phyloP scores from a whole-genome alignment of 1,284 basidiomycete species.

The Pulchroboletus neoregius region DNA sequence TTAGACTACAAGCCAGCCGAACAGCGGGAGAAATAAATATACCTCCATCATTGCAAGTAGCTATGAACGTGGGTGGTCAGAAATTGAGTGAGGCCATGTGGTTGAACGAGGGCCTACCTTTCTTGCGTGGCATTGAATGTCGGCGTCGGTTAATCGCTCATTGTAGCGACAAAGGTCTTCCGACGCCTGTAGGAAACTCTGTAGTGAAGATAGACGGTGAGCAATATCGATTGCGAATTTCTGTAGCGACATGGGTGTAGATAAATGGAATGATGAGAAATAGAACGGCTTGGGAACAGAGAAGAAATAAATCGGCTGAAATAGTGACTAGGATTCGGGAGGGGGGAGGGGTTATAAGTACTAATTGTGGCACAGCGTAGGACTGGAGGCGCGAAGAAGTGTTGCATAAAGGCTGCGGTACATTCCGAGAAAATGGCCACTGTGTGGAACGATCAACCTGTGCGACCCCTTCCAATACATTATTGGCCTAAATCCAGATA shows the following conservation, averaged over 20 bases:
- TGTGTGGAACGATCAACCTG: slow-evolving; percentile 13
- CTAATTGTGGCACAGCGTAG: slow-evolving; percentile 29
- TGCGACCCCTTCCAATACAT: slow-evolving; percentile 8
- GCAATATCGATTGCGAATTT: slow-evolving; percentile 34
- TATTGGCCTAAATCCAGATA: slow-evolving; percentile 4
- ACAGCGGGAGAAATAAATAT: slow-evolving; percentile 11
- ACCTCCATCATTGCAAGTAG: slow-evolving; percentile 33
- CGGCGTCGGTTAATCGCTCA: slow-evolving; percentile 19
- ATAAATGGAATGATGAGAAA: slow-evolving; percentile 15
- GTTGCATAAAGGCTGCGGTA: slow-evolving; percentile 31
- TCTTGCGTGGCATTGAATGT: slow-evolving; percentile 30
- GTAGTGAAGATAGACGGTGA: slow-evolving; percentile 32
- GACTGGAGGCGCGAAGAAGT: slow-evolving; percentile 17
- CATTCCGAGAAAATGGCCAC: slow-evolving; percentile 28
- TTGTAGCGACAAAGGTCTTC: slow-evolving; percentile 28
- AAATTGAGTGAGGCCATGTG: neutral
- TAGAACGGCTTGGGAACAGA: slow-evolving; percentile 18
- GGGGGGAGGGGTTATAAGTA: slow-evolving; percentile 25
- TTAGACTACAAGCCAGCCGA: slow-evolving; percentile 3
- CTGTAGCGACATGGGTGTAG: slow-evolving; percentile 24
- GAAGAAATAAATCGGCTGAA: slow-evolving; percentile 14
- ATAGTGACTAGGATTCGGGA: slow-evolving; percentile 10
- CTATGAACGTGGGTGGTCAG: slow-evolving; percentile 19
- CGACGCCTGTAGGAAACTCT: slow-evolving; percentile 34
- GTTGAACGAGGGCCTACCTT: slow-evolving; percentile 25